Base-by-base conservation (phyloP, 371 early-diverging fungal species). In the Catenaria anguillulae region DNA sequence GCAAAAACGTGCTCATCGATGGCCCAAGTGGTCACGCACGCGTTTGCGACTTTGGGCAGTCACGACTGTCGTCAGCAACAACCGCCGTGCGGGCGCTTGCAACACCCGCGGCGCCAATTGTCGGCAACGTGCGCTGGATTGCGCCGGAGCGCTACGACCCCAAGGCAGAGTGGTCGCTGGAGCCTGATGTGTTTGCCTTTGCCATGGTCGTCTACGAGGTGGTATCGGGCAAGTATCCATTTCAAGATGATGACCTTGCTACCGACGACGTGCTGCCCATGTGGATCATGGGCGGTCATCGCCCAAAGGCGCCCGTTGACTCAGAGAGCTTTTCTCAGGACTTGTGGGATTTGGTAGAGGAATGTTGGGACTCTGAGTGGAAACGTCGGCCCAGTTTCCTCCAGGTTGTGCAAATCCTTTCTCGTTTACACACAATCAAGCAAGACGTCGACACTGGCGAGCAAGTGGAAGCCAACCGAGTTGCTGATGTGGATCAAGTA, bases 1-100 rank as follows among this genome's bases (percentile, higher is more conserved):
- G 61, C 37, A 62, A 46, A 33, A 62, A 62, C 26, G 48, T 62
- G 23, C 62, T 62, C 42, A 26, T 62, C 33, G 62, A 62, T 29
- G 61, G 15, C 36, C n/a, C n/a, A n/a, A 3, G n/a, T 17, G 55
- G 55, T n/a, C 13, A n/a, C 17, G 40, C 62, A 10, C 23, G 33
- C 17, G 35, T 62, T 10, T 56, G 58, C 42, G 62, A 62, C 35
- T 62, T 62, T 21, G 62, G 62, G 35, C 24, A 29, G 50, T 5
- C 50, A 12, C 50, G 50, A n/a, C 6, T 12, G 48, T 26, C 26
- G 13, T 62, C 48, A n/a, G 33, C 13, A 15, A 33, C 40, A 4
- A 33, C 6, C n/a, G 17, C 17, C 33, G 36, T 23, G 54, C n/a
- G n/a, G n/a, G n/a, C n/a, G n/a, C n/a, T n/a, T n/a, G n/a, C n/a